Conservation (phyloP, 73 alveolate genomes). For the Paramecium tetraurelia region DNA sequence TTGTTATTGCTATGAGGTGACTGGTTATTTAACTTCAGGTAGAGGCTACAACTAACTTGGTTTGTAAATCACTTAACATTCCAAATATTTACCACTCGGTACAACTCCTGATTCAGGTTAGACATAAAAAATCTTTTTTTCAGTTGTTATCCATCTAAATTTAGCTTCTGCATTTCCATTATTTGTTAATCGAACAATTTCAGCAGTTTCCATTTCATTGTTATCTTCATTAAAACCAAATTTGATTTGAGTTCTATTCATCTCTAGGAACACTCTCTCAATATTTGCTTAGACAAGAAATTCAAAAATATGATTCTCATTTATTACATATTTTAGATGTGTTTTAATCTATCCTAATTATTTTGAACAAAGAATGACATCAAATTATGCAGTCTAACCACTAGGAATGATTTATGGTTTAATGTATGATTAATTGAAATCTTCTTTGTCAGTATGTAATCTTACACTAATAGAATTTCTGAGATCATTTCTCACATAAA, state of each 20-base stretch:
- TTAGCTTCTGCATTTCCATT: slow-evolving; percentile 95
- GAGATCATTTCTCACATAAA: slow-evolving; percentile 91
- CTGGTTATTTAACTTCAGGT: background rate
- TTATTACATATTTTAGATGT: slow-evolving; percentile 88
- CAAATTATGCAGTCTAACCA: slow-evolving; percentile 97
- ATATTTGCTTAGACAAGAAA: slow-evolving; percentile 89
- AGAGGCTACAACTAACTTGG: slow-evolving; percentile 11
- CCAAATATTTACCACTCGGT: slow-evolving; percentile 1
- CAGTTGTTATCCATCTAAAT: slow-evolving; percentile 84
- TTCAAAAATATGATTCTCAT: slow-evolving; percentile 88
- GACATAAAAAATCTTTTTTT: slow-evolving; percentile 34
- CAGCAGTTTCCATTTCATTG: slow-evolving; percentile 91
- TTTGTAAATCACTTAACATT: slow-evolving; percentile 29
- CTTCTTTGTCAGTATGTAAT: slow-evolving; percentile 82
- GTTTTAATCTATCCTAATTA: slow-evolving; percentile 75
- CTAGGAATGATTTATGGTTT: slow-evolving; percentile 92
- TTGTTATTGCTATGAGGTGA: background rate
- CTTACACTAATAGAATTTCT: slow-evolving; percentile 91
- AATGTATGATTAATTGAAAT: slow-evolving; percentile 79
- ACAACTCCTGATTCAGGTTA: slow-evolving; percentile 48
- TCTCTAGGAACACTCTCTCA: slow-evolving; percentile 80
- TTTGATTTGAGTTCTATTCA: slow-evolving; percentile 71
- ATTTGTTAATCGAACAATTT: slow-evolving; percentile 87
- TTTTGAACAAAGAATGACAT: slow-evolving; percentile 77
- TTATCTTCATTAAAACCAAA: slow-evolving; percentile 92